These are phyloP conservation scores for Lithohypha guttulata DNA, from an alignment of 2,329 filamentous ascomycete genomes.

Conservation along the genomic window DNA sequence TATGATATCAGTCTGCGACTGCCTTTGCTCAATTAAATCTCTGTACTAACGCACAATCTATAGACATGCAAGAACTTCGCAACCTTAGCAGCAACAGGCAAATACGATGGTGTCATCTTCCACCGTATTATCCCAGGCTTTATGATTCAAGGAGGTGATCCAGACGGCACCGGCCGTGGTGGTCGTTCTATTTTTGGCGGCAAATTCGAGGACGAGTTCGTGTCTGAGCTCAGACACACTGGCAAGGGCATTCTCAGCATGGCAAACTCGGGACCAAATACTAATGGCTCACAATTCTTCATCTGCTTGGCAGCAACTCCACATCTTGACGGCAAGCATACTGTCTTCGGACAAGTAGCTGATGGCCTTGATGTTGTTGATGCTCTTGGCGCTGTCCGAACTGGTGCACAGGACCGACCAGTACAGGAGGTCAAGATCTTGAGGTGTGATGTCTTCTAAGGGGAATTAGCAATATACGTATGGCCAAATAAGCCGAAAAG, in stretches of 20 bases:
- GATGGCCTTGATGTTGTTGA: constrained; percentile 82
- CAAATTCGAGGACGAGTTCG: constrained; percentile 95
- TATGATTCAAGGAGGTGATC: constrained; percentile 86
- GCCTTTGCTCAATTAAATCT: constrained; percentile 50
- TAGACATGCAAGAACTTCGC: constrained; percentile 7
- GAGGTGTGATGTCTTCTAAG: constrained; percentile 59
- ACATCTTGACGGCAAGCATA: constrained; percentile 83
- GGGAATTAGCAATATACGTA: too few relatives aligned
- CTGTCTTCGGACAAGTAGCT: constrained; percentile 82
- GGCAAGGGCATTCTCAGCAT: constrained; percentile 87
- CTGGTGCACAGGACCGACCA: constrained; percentile 55
- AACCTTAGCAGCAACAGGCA: constrained; percentile 57
- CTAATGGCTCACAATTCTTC: constrained; percentile 94
- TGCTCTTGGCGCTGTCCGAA: constrained; percentile 87
- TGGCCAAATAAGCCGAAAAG: too few relatives aligned
- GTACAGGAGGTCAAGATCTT: constrained; percentile 70
- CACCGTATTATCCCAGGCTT: constrained; percentile 85
- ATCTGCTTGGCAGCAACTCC: constrained; percentile 80
- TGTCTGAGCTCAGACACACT: constrained; percentile 68
- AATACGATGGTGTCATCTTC: constrained; percentile 81
- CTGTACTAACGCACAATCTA: neutral
- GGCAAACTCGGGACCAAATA: constrained; percentile 90
- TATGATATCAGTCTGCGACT: constrained; percentile 92
- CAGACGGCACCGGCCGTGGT: constrained; percentile 83
- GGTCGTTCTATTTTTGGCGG: constrained; percentile 93